These are phyloP conservation scores for Linnemannia exigua DNA, from an alignment of 192 early-diverging fungal genomes.

Conservation along the genomic window DNA sequence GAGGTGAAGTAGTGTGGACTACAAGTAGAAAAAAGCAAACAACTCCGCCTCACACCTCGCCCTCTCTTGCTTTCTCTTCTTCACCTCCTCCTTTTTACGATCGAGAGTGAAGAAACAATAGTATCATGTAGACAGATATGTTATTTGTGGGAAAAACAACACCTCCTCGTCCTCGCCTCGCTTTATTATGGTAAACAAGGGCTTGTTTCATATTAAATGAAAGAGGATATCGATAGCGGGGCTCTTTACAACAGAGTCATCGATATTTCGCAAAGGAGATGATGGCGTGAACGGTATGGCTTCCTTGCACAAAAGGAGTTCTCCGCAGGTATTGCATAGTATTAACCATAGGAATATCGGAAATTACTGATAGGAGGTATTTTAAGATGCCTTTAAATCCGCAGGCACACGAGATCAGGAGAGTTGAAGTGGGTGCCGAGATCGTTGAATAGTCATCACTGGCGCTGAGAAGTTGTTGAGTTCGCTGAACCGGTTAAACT, in stretches of 20 bases:
- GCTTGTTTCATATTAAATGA: slow-evolving; percentile 35
- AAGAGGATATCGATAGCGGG: slow-evolving; percentile 16
- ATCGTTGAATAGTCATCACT: neutral
- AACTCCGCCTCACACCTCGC: slow-evolving; percentile 1
- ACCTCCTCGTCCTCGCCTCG: slow-evolving; percentile 58
- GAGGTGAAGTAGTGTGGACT: neutral
- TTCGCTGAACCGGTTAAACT: neutral
- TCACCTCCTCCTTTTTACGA: neutral
- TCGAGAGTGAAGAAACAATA: slow-evolving; percentile 3
- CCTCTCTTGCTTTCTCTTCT: slow-evolving; percentile 21
- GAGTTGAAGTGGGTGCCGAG: neutral
- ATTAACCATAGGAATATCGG: neutral
- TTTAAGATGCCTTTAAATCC: neutral
- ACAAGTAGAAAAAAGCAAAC: neutral
- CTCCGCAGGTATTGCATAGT: neutral
- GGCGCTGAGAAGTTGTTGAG: neutral
- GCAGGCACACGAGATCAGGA: neutral
- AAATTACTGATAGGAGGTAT: neutral
- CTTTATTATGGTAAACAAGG: slow-evolving; percentile 52
- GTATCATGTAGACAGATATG: slow-evolving; percentile 17
- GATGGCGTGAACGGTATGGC: neutral
- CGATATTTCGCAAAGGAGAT: slow-evolving; percentile 2
- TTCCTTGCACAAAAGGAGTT: neutral
- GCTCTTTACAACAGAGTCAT: neutral
- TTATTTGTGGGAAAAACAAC: slow-evolving; percentile 35